Evolutionary conservation across 148 eudicot species (phyloP).

Genomic region (Cornus florida): DNA sequence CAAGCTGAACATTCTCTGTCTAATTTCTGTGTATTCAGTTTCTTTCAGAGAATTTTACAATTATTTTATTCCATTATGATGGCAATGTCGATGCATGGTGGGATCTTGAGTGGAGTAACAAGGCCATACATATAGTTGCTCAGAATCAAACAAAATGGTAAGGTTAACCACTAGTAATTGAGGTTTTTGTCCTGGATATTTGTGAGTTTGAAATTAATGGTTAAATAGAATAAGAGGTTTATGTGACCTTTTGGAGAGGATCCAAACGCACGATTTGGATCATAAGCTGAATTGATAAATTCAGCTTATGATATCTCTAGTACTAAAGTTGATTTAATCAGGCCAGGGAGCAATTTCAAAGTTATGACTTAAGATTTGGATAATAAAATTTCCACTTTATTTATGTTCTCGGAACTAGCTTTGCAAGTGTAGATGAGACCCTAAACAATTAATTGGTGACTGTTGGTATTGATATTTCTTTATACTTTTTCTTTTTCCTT

Average conservation of each 20-base stretch:
- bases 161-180: background rate
- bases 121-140: conserved; percentile 76
- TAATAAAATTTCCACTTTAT: background rate
- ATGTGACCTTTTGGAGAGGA: background rate
- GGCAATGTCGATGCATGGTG: conserved; percentile 80
- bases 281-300: background rate
- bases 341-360: background rate
- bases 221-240: background rate
- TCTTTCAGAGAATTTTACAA: conserved; percentile 80
- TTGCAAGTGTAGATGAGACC: background rate
- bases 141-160: conserved; percentile 97
- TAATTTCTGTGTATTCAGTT: conserved; percentile 60
- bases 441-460: background rate
- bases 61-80: conserved; percentile 85
- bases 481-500: too few species aligned
- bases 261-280: background rate
- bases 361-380: background rate
- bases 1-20: background rate
- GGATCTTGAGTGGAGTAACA: conserved; percentile 78
- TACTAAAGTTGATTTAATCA: too few species aligned
- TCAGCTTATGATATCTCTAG: background rate
- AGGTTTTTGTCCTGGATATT: background rate
- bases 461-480: too few species aligned
- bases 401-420: background rate
- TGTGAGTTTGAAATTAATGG: background rate